A percentile compares a stretch with the other conserved stretches of the same genome.
phyloP scores from a whole-genome alignment of 2,329 filamentous ascomycete genomes.

The Calonectria honghensis region DNA sequence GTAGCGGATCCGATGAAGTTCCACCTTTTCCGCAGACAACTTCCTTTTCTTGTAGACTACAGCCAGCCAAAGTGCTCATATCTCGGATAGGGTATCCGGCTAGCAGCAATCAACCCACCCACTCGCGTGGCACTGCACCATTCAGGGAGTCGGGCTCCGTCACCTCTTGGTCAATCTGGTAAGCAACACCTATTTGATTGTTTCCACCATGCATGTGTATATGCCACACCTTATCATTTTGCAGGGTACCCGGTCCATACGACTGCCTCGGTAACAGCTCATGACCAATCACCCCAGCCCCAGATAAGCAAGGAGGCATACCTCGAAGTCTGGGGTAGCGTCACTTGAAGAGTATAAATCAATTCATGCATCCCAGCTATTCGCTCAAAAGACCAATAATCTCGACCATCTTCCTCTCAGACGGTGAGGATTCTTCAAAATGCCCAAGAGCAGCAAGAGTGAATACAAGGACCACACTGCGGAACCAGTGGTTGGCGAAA shows the following conservation, averaged over 20 bases:
- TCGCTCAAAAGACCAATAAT: background rate
- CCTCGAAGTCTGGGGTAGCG: background rate
- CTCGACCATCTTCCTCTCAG: background rate
- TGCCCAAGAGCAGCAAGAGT: background rate
- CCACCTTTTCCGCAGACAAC: background rate
- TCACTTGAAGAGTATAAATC: background rate
- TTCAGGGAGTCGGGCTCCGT: background rate
- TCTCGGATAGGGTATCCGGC: background rate
- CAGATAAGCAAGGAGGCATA: background rate
- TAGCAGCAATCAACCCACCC: background rate
- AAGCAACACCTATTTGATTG: background rate
- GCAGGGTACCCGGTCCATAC: background rate
- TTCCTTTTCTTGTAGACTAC: background rate
- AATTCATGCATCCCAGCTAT: background rate
- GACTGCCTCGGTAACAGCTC: background rate
- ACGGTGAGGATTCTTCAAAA: background rate
- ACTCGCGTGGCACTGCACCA: background rate
- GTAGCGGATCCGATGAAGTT: background rate
- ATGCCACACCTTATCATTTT: background rate
- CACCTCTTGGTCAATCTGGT: background rate
- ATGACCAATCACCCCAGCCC: background rate
- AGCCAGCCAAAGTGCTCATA: background rate
- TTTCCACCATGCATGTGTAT: background rate
- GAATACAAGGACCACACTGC: background rate
- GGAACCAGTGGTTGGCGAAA: background rate